Base-by-base conservation (phyloP, 73 alveolate genomes). In the Urostyla sp. region DNA sequence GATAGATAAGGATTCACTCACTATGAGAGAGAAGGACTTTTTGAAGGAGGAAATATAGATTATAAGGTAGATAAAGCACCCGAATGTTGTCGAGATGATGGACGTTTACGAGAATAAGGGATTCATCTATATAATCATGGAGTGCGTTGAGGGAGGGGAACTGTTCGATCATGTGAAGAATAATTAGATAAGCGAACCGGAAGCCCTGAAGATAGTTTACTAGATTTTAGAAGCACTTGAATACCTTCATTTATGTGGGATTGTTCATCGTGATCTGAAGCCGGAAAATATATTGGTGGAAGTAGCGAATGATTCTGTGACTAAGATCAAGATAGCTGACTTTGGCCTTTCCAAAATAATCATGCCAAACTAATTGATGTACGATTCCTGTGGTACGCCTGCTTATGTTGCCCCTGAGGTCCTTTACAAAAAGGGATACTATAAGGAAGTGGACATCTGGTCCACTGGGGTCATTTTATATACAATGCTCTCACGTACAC, bases 261-360 rank as follows among this genome's bases (percentile, higher is more conserved):
- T 91, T 43, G 57, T 80, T 7, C 97, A 90, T 73, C 40, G 97
- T 46, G 97, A 90, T 81, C 50, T 90, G 45, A 90, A 90, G 74
- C 94, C 97, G 20, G 97, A 91, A 80, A 88, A 88, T 28, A 90
- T 93, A 67, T 78, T 93, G 74, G 87, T 93, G 54, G 89, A 89
- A n/a, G 84, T 74, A 31, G 0, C 56, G 16, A 51, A 35, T 23
- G 10, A 72, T 11, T 85, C 54, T 23, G 69, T 78, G 8, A 78
- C 89, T 18, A 87, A 87, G 36, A 81, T 90, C 11, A 88, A 92
- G 52, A 27, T 92, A 50, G 75, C 94, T 44, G 98, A 92, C 69
- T 92, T 92, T 55, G 98, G 98, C 21, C 75, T 92, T 18, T 38
- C 90, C 28, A 92, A 89, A 59, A 83, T 89, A 31, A 48, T 87